These are phyloP conservation scores for Houttuynia cordata DNA, from an alignment of 164 flowering plant species.

Conservation along the genomic window DNA sequence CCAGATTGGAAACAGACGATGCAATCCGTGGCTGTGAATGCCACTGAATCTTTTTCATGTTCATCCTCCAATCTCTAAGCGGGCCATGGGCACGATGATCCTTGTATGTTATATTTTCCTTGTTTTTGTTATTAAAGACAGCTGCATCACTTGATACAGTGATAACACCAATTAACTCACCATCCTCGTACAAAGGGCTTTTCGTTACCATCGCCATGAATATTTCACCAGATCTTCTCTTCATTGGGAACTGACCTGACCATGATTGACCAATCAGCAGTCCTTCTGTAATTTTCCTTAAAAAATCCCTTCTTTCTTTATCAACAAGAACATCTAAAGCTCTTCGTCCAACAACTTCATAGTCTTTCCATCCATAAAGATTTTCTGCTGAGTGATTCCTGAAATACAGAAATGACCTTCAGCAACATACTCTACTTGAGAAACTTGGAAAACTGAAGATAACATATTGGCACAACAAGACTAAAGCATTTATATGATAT, in stretches of 20 bases:
- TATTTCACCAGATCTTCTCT: constrained; percentile 60
- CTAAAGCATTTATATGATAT: neutral
- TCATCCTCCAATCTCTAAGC: constrained; percentile 16
- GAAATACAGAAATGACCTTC: constrained; percentile 10
- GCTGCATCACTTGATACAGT: constrained; percentile 80
- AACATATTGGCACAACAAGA: neutral
- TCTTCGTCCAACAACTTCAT: constrained; percentile 51
- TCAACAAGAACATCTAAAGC: constrained; percentile 31
- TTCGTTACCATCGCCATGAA: constrained; percentile 72
- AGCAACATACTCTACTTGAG: neutral
- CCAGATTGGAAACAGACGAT: constrained; percentile 73
- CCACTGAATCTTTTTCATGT: constrained; percentile 56
- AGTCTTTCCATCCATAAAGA: constrained; percentile 65
- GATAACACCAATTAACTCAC: constrained; percentile 58
- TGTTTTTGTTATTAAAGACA: constrained; percentile 26
- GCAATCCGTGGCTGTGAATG: constrained; percentile 39
- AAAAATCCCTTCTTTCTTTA: constrained; percentile 22
- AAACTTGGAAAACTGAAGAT: neutral
- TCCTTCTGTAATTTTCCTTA: constrained; percentile 27
- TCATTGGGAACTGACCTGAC: constrained; percentile 83
- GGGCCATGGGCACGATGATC: constrained; percentile 17
- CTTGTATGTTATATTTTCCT: constrained; percentile 19
- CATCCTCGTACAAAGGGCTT: constrained; percentile 60
- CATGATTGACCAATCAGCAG: constrained; percentile 41
- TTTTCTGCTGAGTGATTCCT: constrained; percentile 77